These are phyloP conservation scores for Rhynchosporium secalis DNA, from an alignment of 2,329 filamentous ascomycete genomes.

Conservation along the genomic window DNA sequence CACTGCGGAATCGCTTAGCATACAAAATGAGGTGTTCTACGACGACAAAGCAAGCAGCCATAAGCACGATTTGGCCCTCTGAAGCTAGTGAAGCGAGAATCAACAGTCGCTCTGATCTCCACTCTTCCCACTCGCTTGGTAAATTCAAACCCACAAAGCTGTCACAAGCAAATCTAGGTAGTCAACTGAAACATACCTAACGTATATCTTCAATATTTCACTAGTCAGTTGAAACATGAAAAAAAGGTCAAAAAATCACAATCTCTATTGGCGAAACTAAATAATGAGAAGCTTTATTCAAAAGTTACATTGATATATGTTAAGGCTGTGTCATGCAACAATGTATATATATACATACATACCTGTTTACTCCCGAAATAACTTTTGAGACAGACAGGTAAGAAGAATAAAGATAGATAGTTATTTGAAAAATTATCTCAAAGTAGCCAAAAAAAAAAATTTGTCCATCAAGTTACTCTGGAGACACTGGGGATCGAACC, in stretches of 20 bases:
- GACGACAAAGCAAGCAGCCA: too few species aligned
- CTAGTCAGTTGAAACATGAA: too few species aligned
- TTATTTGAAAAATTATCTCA: not conserved
- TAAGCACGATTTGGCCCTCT: not conserved
- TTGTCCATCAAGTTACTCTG: not conserved
- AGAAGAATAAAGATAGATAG: too few species aligned
- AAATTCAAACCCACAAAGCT: not conserved
- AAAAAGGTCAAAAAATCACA: not conserved
- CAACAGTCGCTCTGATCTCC: not conserved
- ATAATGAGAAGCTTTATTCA: too few species aligned
- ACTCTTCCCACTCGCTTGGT: not conserved
- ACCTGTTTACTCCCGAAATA: too few species aligned
- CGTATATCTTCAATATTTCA: too few species aligned
- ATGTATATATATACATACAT: not conserved
- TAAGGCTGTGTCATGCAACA: too few species aligned
- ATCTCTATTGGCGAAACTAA: too few species aligned
- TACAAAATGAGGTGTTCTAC: not conserved
- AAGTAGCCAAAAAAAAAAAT: not conserved
- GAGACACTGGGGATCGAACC: slow-evolving; percentile 12
- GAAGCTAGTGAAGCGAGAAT: not conserved
- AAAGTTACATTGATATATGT: too few species aligned
- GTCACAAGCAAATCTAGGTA: not conserved
- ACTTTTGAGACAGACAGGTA: too few species aligned
- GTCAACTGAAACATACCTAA: too few species aligned
- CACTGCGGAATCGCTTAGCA: too few species aligned